These are phyloP conservation scores for Nemania serpens DNA, from an alignment of 2,329 filamentous ascomycete genomes.

Conservation along the genomic window DNA sequence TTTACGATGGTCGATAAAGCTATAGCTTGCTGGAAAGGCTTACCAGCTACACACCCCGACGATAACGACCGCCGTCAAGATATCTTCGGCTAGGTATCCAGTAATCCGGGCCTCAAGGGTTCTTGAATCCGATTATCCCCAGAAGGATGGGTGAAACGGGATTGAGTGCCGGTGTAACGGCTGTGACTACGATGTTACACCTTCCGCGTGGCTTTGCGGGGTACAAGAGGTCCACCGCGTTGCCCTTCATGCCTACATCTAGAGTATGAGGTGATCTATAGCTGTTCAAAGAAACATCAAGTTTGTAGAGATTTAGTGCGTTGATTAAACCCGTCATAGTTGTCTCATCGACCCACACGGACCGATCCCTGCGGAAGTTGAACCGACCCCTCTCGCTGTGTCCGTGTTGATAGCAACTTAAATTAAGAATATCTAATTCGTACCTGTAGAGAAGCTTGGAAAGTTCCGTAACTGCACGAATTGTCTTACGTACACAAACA, in stretches of 20 bases:
- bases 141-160: neutral
- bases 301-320: neutral
- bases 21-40: neutral
- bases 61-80: neutral
- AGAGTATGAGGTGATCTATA: neutral
- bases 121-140: neutral
- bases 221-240: neutral
- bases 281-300: neutral
- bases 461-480: slow-evolving; percentile 22
- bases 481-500: slow-evolving; percentile 6
- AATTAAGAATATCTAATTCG: slow-evolving; percentile 11
- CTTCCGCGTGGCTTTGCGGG: neutral
- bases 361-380: neutral
- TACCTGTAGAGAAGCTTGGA: slow-evolving; percentile 18
- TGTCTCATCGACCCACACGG: neutral
- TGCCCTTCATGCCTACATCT: too few relatives aligned
- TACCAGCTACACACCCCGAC: too few relatives aligned
- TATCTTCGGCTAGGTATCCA: neutral
- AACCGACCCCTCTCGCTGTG: neutral
- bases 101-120: neutral
- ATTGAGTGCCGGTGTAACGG: neutral
- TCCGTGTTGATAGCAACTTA: neutral
- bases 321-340: neutral
- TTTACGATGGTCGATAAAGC: neutral
- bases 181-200: neutral